Percentiles rank a stretch among this genome's conserved stretches.
These are phyloP conservation scores for Mercurialis annua DNA, from an alignment of 345 rosid genomes.

Conservation along the genomic window DNA sequence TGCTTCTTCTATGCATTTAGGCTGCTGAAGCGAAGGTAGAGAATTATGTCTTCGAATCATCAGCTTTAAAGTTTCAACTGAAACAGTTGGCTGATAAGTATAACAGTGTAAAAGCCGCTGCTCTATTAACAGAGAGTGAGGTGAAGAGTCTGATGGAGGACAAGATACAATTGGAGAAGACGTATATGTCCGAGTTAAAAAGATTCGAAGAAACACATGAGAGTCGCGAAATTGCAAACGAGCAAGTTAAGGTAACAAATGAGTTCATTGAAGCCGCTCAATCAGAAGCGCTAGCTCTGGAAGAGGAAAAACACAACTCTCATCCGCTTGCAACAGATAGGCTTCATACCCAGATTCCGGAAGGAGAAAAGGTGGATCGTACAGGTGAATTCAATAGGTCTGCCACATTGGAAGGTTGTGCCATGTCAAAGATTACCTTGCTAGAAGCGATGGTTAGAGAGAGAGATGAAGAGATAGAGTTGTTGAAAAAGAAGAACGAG, in stretches of 20 bases:
- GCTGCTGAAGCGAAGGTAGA: slow-evolving; percentile 34
- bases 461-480: slow-evolving; percentile 20
- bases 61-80: slow-evolving; percentile 31
- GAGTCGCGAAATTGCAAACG: slow-evolving; percentile 23
- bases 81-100: slow-evolving; percentile 29
- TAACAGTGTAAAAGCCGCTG: slow-evolving; percentile 20
- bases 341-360: slow-evolving; percentile 21
- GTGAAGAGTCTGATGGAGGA: slow-evolving; percentile 22
- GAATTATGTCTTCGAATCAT: slow-evolving; percentile 26
- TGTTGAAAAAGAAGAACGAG: slow-evolving; percentile 17
- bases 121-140: slow-evolving; percentile 32
- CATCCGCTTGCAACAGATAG: slow-evolving; percentile 32
- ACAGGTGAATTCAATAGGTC: slow-evolving; percentile 22
- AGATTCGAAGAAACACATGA: slow-evolving; percentile 27
- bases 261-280: slow-evolving; percentile 26
- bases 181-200: slow-evolving; percentile 26
- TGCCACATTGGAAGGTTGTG: not conserved
- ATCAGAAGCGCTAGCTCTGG: slow-evolving; percentile 27
- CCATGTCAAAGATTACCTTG: slow-evolving; percentile 11
- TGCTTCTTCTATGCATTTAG: slow-evolving; percentile 21
- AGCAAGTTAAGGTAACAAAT: slow-evolving; percentile 25
- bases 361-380: slow-evolving; percentile 28
- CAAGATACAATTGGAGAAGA: slow-evolving; percentile 33
- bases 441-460: slow-evolving; percentile 23
- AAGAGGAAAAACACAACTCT: slow-evolving; percentile 21